A percentile compares a stretch with the other conserved stretches of the same genome.
Conservation (phyloP, 768 basidiomycete genomes). For the Pleurotus eryngii region DNA sequence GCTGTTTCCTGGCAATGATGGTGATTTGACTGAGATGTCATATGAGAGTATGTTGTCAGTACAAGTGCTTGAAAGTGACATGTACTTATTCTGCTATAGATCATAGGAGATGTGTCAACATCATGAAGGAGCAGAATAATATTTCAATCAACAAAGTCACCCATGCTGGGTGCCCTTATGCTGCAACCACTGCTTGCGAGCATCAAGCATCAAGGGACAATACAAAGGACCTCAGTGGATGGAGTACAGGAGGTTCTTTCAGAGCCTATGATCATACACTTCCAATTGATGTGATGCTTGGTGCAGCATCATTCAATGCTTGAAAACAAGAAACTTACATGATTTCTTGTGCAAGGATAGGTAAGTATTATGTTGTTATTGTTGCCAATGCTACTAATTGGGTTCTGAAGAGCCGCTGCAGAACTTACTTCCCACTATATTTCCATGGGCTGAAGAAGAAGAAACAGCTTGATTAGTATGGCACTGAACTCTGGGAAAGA, state of each 20-base stretch:
- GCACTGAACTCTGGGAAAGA: background rate
- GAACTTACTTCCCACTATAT: slow-evolving; percentile 13
- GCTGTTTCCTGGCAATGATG: slow-evolving; percentile 18
- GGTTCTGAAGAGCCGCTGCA: slow-evolving; percentile 23
- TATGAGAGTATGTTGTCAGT: slow-evolving; percentile 31
- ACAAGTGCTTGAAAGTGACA: too few species aligned
- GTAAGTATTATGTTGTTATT: too few species aligned
- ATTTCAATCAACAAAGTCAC: too few species aligned
- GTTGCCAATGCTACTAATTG: too few species aligned
- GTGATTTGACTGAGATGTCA: slow-evolving; percentile 17
- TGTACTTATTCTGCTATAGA: too few species aligned
- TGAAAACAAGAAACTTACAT: slow-evolving; percentile 21
- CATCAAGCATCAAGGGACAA: slow-evolving; percentile 23
- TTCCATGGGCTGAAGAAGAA: slow-evolving; percentile 26
- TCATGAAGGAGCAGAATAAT: slow-evolving; percentile 19
- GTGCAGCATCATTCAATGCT: slow-evolving; percentile 27
- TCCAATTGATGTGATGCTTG: slow-evolving; percentile 26
- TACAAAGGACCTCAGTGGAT: slow-evolving; percentile 28
- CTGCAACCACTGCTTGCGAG: slow-evolving; percentile 23
- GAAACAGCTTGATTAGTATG: slow-evolving; percentile 8
- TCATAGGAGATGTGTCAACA: slow-evolving; percentile 22
- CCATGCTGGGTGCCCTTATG: slow-evolving; percentile 20
- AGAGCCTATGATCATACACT: slow-evolving; percentile 25
- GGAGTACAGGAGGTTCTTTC: slow-evolving; percentile 26
- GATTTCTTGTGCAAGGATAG: slow-evolving; percentile 17